phyloP scores from a whole-genome alignment of 768 basidiomycete genomes.

The Lactarius evosmus region DNA sequence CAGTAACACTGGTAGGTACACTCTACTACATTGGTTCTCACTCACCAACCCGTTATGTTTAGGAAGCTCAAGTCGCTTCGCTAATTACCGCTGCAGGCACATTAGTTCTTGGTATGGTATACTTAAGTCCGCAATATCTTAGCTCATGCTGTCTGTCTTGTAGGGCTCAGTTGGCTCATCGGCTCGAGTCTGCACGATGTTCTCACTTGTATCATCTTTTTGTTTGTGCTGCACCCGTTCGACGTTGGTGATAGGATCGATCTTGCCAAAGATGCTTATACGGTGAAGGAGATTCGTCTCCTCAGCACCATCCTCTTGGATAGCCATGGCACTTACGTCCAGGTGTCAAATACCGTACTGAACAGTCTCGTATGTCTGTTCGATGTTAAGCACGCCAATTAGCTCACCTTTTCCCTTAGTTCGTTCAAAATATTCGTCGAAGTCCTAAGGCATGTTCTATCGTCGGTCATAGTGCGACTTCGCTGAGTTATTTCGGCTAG shows the following conservation, averaged over 20 bases:
- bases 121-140: background rate
- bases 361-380: constrained; percentile 47
- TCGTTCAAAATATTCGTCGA: constrained; percentile 67
- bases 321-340: constrained; percentile 54
- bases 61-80: constrained; percentile 72
- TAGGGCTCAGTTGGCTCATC: constrained; percentile 83
- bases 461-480: constrained; percentile 7
- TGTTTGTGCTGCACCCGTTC: constrained; percentile 84
- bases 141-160: background rate
- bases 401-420: constrained; percentile 38
- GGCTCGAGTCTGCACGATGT: constrained; percentile 78
- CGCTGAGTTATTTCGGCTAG: constrained; percentile 28
- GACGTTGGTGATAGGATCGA: constrained; percentile 76
- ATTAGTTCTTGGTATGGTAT: constrained; percentile 44
- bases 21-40: constrained; percentile 18
- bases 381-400: background rate
- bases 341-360: constrained; percentile 65
- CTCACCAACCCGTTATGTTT: constrained; percentile 15
- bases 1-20: constrained; percentile 65
- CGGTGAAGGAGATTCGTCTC: constrained; percentile 85
- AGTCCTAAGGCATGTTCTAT: constrained; percentile 54
- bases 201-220: constrained; percentile 82
- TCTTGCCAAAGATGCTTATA: constrained; percentile 51
- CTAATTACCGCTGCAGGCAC: constrained; percentile 76
- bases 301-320: constrained; percentile 74